Percentiles rank a stretch among this genome's conserved stretches.
Conservation (phyloP, 768 basidiomycete species). For the Lactarius indigo region DNA sequence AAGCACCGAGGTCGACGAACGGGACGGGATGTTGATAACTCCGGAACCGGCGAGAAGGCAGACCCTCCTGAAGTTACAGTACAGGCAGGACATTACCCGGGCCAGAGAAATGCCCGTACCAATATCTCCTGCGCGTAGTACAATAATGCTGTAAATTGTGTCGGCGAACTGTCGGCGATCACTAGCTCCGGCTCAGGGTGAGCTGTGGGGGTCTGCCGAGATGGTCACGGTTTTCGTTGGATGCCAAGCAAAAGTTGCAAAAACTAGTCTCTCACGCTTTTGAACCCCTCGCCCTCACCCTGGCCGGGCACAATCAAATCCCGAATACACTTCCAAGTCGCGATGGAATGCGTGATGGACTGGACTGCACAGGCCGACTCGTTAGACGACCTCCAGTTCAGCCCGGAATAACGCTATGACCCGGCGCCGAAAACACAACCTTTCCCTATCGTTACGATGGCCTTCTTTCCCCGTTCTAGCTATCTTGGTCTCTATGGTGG, state of each 20-base stretch:
- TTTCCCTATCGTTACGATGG: not conserved
- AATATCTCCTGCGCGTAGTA: no score
- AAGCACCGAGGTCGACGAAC: not conserved
- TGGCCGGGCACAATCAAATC: no score
- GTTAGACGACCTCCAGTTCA: constrained; percentile 13
- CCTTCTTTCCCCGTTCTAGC: constrained; percentile 12
- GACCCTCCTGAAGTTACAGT: not conserved
- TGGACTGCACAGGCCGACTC: not conserved
- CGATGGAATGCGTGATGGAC: not conserved
- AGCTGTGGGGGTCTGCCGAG: no score
- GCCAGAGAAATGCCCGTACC: not conserved
- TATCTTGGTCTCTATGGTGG: constrained; percentile 16
- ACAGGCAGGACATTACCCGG: not conserved
- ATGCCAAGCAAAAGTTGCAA: not conserved
- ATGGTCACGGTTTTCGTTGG: no score
- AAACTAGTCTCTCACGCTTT: not conserved
- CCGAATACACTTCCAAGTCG: no score
- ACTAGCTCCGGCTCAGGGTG: not conserved
- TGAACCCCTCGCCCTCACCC: not conserved
- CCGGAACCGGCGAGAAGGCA: not conserved
- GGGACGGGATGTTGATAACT: not conserved
- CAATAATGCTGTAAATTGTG: not conserved
- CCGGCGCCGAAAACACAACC: not conserved
- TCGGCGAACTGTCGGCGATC: no score
- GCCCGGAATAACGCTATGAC: constrained; percentile 2